Conservation (phyloP, 1,139 yeast species). For the Schizosaccharomyces versatilis region DNA sequence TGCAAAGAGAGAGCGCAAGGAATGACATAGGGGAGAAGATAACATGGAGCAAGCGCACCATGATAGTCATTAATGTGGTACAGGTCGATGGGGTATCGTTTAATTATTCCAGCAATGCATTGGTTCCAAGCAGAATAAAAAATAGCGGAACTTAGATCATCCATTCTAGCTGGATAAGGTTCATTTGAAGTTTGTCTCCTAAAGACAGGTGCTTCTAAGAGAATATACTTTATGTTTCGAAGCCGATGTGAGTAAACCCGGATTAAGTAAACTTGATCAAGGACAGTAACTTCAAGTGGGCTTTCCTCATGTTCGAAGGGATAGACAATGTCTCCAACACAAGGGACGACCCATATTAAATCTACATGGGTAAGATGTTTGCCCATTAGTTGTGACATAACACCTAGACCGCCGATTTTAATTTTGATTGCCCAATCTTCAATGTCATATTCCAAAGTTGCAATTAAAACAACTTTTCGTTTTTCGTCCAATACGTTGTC, state of each 20-base stretch:
- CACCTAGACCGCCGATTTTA: constrained; percentile 9
- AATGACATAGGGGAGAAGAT: constrained; percentile 7
- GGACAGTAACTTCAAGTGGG: constrained; percentile 7
- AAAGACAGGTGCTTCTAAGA: constrained; percentile 6
- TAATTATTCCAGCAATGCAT: constrained; percentile 7
- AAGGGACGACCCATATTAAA: constrained; percentile 9
- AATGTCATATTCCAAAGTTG: constrained; percentile 8
- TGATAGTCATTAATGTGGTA: constrained; percentile 10
- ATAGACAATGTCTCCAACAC: constrained; percentile 8
- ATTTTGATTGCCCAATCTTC: constrained; percentile 8
- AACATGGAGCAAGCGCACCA: constrained; percentile 8
- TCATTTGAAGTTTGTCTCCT: constrained; percentile 7
- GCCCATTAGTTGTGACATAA: constrained; percentile 10
- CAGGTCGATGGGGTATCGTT: constrained; percentile 6
- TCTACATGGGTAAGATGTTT: constrained; percentile 6
- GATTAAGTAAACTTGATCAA: constrained; percentile 5
- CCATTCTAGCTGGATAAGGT: constrained; percentile 10
- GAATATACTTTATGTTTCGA: constrained; percentile 6
- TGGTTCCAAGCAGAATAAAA: constrained; percentile 10
- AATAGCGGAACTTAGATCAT: constrained; percentile 9
- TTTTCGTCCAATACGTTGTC: background rate
- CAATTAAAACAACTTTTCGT: constrained; percentile 5
- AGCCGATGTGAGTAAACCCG: constrained; percentile 5
- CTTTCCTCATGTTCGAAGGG: background rate
- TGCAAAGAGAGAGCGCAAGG: constrained; percentile 9